phyloP scores from a whole-genome alignment of 441 rosid species.

The Populus hybrid region DNA sequence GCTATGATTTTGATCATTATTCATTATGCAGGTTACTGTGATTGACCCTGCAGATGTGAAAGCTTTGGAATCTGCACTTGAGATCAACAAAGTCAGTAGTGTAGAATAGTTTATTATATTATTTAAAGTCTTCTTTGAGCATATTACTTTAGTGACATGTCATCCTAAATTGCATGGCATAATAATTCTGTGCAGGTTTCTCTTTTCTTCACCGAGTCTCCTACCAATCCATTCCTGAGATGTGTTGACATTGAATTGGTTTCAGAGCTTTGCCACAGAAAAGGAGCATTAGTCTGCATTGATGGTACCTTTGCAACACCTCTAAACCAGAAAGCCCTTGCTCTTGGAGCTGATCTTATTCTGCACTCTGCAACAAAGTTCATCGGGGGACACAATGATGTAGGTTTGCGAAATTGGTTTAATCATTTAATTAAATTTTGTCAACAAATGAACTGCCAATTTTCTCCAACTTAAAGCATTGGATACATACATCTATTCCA shows the following conservation, averaged over 20 bases:
- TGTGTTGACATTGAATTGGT: constrained; percentile 92
- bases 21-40: constrained; percentile 73
- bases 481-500: constrained; percentile 29
- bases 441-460: not conserved
- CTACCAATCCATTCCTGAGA: constrained; percentile 93
- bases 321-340: constrained; percentile 90
- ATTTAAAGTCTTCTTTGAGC: constrained; percentile 6
- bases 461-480: constrained; percentile 2
- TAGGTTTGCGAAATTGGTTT: constrained; percentile 33
- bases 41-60: constrained; percentile 92
- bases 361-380: constrained; percentile 93
- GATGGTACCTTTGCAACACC: constrained; percentile 99
- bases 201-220: constrained; percentile 93
- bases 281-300: constrained; percentile 89
- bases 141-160: constrained; percentile 2
- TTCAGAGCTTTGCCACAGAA: constrained; percentile 79
- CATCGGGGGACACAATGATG: constrained; percentile 98
- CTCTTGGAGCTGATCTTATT: constrained; percentile 94
- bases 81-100: constrained; percentile 60
- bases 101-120: not conserved
- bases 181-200: constrained; percentile 57
- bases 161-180: constrained; percentile 20
- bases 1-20: constrained; percentile 10
- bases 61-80: constrained; percentile 72
- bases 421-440: not conserved